A percentile compares a stretch with the other conserved stretches of the same genome.
These are phyloP conservation scores for Trichoderma erinaceum DNA, from an alignment of 495 filamentous ascomycete genomes.

Conservation along the genomic window DNA sequence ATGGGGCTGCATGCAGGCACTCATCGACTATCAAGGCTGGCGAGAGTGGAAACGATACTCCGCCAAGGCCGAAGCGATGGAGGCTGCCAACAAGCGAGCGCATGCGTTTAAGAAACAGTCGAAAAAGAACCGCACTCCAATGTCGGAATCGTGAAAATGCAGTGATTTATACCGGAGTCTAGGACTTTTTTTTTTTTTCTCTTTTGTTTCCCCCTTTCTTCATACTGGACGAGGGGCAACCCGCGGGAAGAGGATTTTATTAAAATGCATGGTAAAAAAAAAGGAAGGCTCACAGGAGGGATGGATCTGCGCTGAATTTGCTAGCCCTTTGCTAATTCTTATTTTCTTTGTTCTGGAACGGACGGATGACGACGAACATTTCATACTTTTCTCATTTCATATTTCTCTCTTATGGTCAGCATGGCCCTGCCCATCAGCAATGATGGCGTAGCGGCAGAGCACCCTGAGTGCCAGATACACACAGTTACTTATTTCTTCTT, in stretches of 20 bases:
- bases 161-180: background rate
- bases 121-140: conserved; percentile 31
- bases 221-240: conserved; percentile 16
- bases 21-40: conserved; percentile 99
- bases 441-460: background rate
- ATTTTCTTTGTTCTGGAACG: background rate
- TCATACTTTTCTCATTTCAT: background rate
- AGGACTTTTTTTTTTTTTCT: background rate
- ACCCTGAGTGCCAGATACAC: background rate
- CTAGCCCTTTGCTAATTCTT: background rate
- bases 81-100: conserved; percentile 1
- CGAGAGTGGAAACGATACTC: conserved; percentile 88
- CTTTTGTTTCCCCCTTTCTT: conserved; percentile 1
- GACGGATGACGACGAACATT: background rate
- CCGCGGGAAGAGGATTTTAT: background rate
- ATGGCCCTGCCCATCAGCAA: background rate
- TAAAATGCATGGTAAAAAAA: background rate
- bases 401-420: background rate
- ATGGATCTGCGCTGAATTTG: conserved; percentile 10
- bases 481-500: background rate
- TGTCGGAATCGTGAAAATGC: background rate
- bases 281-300: background rate
- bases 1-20: conserved; percentile 99
- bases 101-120: conserved; percentile 26
- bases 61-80: conserved; percentile 24